phyloP scores from a whole-genome alignment of 768 basidiomycete genomes.

The Wakefieldia striispora region DNA sequence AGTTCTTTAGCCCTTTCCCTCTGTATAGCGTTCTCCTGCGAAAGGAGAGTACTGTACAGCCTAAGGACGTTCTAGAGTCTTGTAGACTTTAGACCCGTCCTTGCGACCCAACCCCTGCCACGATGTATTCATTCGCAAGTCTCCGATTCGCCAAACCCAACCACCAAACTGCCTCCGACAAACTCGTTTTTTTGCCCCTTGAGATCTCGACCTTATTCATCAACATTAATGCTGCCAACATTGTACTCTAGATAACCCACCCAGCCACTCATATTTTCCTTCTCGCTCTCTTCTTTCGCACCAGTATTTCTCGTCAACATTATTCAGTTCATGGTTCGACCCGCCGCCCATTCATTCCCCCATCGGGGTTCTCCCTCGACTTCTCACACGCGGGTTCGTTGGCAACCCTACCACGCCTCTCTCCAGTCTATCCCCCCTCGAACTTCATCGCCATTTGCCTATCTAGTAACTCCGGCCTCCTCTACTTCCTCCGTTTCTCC shows the following conservation, averaged over 20 bases:
- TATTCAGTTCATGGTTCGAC: constrained; percentile 30
- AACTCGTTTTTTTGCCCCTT: constrained; percentile 14
- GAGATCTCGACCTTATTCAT: constrained; percentile 13
- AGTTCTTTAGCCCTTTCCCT: background rate
- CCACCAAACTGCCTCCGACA: constrained; percentile 14
- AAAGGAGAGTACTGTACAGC: constrained; percentile 20
- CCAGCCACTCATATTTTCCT: constrained; percentile 13
- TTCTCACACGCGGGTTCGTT: constrained; percentile 66
- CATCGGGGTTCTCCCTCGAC: constrained; percentile 66
- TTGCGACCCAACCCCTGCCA: constrained; percentile 23
- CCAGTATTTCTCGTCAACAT: background rate
- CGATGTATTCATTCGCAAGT: constrained; percentile 39
- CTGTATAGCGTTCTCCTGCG: constrained; percentile 24
- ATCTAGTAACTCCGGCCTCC: constrained; percentile 59
- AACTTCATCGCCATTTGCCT: constrained; percentile 33
- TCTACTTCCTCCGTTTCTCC: constrained; percentile 49
- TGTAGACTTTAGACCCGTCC: constrained; percentile 35
- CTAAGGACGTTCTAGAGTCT: constrained; percentile 44
- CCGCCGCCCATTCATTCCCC: constrained; percentile 52
- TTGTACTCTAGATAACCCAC: constrained; percentile 35
- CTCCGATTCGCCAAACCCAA: constrained; percentile 25
- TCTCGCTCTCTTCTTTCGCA: constrained; percentile 1
- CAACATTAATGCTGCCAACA: constrained; percentile 35
- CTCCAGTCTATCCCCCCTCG: constrained; percentile 37
- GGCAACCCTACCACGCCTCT: constrained; percentile 73